Evolutionary conservation across 441 rosid genomes (phyloP), one percentile per base, ranked within the genome.

Genomic region (Pelargonium australe): DNA sequence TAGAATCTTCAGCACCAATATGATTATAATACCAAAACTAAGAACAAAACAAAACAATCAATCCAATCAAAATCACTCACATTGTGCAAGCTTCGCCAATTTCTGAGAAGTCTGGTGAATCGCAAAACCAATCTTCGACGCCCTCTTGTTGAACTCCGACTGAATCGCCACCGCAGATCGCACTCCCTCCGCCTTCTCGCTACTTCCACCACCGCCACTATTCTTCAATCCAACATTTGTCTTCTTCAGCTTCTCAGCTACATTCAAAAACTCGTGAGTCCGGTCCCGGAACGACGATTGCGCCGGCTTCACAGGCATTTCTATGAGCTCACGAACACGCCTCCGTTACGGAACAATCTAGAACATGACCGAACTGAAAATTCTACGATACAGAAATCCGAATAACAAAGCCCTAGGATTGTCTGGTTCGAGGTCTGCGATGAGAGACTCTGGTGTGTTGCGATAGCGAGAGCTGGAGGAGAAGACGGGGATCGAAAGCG

Each of bases 91-190:
- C 79, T 87, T 87, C 0, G 87, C 68, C 0, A 87, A 84, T 79
- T 87, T 87, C 83, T 84, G 89, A 1, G 89, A 87, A 9, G 92
- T 82, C 70, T 87, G 92, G 60, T 81, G 81, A 20, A 87, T 85
- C 19, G 85, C 92, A 16, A 80, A 71, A 64, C 92, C 89, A 7
- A 87, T 80, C 73, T 79, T 81, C 23, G 83, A 74, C 68, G 92
- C 92, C 77, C 86, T 81, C 67, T 41, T 75, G 49, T 74, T 81
- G 73, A 87, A 87, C 67, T 87, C 92, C 9, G 89, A 84, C 41
- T 85, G 86, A 25, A 75, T 70, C 16, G 74, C 82, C 66, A 41
- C 75, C 1, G 77, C 77, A 57, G 86, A 79, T 72, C 89, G 82
- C 70, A 74, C 81, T 72, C 85, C 89, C 34, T 85, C 86, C 11